Conservation (phyloP, 2,329 filamentous ascomycete species). For the Ophioceras dolichostomum region DNA sequence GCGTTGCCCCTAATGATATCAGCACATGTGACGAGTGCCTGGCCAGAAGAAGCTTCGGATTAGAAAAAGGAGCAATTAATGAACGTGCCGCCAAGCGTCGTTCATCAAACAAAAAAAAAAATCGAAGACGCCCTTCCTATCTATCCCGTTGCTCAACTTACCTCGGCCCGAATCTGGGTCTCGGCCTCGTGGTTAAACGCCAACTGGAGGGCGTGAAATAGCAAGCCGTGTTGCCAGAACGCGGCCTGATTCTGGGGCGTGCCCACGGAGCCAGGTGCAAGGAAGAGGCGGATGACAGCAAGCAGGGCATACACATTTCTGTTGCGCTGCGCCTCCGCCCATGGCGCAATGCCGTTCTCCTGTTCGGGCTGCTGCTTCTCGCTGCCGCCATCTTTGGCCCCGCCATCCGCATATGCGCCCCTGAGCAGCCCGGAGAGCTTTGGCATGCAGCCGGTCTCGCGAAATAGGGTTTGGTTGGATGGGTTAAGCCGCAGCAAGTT, state of each 20-base stretch:
- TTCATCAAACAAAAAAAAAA: not conserved
- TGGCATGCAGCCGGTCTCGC: conserved; percentile 74
- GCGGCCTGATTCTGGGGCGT: conserved; percentile 74
- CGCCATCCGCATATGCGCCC: conserved; percentile 36
- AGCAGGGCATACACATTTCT: conserved; percentile 88
- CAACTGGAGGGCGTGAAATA: conserved; percentile 68
- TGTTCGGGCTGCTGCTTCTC: too few species aligned
- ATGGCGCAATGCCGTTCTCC: conserved; percentile 52
- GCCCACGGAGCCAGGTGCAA: conserved; percentile 67
- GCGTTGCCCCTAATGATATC: conserved; percentile 78
- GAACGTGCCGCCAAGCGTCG: not conserved
- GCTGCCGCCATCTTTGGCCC: too few species aligned
- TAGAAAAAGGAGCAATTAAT: conserved; percentile 3
- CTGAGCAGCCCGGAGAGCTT: conserved; percentile 59
- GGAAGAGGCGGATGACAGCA: conserved; percentile 74
- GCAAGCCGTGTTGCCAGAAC: conserved; percentile 73
- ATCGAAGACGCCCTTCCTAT: not conserved
- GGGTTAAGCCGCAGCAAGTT: conserved; percentile 79
- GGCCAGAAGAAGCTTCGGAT: conserved; percentile 6
- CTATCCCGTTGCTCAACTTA: conserved; percentile 19
- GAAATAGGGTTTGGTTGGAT: conserved; percentile 88
- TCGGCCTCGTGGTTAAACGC: conserved; percentile 66
- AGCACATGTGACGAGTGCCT: conserved; percentile 75
- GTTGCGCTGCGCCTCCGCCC: conserved; percentile 67
- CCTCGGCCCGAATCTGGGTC: conserved; percentile 70